Evolutionary conservation across 129 eudicot species (phyloP).

Genomic region (Cynara cardunculus): DNA sequence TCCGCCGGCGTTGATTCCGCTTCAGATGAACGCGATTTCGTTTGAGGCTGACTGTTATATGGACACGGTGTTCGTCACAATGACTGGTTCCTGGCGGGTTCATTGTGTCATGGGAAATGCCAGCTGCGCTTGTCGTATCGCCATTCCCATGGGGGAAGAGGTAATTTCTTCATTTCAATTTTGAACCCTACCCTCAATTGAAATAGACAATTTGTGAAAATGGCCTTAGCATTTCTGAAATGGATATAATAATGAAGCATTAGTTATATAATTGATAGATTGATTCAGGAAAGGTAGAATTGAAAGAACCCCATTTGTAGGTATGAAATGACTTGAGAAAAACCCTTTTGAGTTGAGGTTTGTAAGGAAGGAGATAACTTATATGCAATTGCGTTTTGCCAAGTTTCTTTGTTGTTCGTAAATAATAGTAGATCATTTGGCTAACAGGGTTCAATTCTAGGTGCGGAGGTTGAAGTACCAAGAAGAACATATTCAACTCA

Average conservation of each 20-base stretch:
- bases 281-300: neutral
- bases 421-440: slow-evolving; percentile 45
- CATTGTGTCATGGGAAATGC: slow-evolving; percentile 84
- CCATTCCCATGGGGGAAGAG: slow-evolving; percentile 96
- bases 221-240: neutral
- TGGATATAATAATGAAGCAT: neutral
- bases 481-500: slow-evolving; percentile 41
- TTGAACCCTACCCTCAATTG: no score
- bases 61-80: slow-evolving; percentile 64
- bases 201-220: neutral
- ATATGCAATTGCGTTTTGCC: neutral
- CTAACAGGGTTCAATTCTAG: slow-evolving; percentile 94
- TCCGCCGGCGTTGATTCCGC: slow-evolving; percentile 88
- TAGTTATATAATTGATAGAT: no score
- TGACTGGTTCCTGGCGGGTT: slow-evolving; percentile 75
- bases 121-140: slow-evolving; percentile 63
- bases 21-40: slow-evolving; percentile 69
- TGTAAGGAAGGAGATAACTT: neutral
- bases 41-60: slow-evolving; percentile 63
- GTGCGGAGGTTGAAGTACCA: slow-evolving; percentile 65
- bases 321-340: no score
- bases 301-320: neutral
- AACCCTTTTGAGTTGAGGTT: neutral
- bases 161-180: slow-evolving; percentile 17
- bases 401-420: slow-evolving; percentile 17